Evolutionary conservation across 2,329 filamentous ascomycete genomes (phyloP).

Genomic region (Trichoderma atrobrunneum): DNA sequence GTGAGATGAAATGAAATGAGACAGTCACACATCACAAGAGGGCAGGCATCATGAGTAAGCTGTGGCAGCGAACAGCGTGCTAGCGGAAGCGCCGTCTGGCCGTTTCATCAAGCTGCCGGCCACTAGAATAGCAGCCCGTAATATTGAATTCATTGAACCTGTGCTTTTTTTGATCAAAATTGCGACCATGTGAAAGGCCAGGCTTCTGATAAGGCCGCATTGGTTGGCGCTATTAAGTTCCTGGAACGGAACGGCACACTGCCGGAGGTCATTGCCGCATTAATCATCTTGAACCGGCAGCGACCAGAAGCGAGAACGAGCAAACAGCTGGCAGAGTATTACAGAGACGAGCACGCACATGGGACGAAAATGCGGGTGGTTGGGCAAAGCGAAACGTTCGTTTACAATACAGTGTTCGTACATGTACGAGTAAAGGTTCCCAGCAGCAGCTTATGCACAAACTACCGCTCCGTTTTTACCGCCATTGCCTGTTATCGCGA

Average conservation of each 20-base stretch:
- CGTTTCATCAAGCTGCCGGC: neutral
- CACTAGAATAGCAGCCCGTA: neutral
- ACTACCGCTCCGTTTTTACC: slow-evolving; percentile 7
- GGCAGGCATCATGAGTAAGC: slow-evolving; percentile 10
- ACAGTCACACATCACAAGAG: neutral
- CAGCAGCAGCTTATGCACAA: neutral
- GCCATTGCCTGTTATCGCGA: neutral
- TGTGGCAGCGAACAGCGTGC: neutral
- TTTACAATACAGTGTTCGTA: neutral
- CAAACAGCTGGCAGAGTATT: neutral
- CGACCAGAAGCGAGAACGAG: neutral
- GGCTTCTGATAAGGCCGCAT: neutral
- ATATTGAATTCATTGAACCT: neutral
- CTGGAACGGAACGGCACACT: slow-evolving; percentile 1
- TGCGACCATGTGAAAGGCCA: neutral
- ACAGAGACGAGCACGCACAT: neutral
- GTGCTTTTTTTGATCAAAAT: neutral
- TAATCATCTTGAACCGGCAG: neutral
- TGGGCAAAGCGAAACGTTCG: neutral
- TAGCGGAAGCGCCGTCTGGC: slow-evolving; percentile 1
- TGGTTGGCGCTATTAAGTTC: neutral
- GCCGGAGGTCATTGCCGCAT: slow-evolving; percentile 15
- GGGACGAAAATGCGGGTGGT: neutral
- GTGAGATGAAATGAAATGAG: neutral
- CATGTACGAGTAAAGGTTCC: neutral